Conservation (phyloP, 75 land plant genomes). For the Selaginella tamariscina region DNA sequence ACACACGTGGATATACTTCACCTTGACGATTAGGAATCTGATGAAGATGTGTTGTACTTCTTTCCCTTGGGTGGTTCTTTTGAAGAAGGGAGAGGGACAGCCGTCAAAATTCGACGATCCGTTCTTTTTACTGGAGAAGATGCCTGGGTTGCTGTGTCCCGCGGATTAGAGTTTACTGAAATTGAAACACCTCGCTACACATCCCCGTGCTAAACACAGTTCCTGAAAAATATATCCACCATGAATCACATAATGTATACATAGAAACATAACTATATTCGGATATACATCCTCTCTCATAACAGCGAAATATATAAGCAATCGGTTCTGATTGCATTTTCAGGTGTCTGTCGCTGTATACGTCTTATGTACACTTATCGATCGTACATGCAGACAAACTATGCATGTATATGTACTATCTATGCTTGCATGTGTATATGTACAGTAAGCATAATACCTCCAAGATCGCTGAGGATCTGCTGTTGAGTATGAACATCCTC, state of each 20-base stretch:
- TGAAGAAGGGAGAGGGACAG: neutral
- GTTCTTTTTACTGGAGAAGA: neutral
- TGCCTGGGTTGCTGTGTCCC: neutral
- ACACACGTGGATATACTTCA: too few relatives aligned
- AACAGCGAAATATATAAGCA: constrained; percentile 6
- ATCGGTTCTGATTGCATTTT: neutral
- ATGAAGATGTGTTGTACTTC: too few relatives aligned
- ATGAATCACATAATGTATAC: too few relatives aligned
- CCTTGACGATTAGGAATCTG: too few relatives aligned
- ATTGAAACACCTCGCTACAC: constrained; percentile 94
- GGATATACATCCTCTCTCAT: neutral
- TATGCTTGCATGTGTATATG: neutral
- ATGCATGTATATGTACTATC: too few relatives aligned
- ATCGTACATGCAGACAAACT: too few relatives aligned
- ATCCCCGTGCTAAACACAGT: constrained; percentile 80
- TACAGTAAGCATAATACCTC: neutral
- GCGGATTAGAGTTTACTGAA: constrained; percentile 17
- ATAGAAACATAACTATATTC: too few relatives aligned
- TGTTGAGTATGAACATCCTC: neutral
- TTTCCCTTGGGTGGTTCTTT: too few relatives aligned
- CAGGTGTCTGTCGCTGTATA: too few relatives aligned
- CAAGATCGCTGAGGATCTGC: neutral
- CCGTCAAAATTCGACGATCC: neutral
- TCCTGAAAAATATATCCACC: too few relatives aligned
- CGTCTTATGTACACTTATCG: too few relatives aligned